Evolutionary conservation across 2,329 filamentous ascomycete genomes (phyloP).

Genomic region (Curvularia spicifera): DNA sequence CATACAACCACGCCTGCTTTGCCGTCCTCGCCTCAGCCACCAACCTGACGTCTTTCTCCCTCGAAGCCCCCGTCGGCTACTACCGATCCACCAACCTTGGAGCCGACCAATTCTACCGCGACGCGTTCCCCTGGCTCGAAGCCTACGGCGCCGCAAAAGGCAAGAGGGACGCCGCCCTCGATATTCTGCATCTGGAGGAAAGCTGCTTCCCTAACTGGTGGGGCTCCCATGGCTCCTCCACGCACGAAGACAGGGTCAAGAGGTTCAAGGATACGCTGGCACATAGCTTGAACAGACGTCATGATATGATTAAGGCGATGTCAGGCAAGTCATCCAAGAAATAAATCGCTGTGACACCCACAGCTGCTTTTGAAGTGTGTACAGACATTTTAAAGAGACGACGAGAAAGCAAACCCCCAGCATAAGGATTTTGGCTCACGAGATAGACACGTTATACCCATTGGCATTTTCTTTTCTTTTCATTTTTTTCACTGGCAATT

Average conservation of each 20-base stretch:
- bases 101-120: slow-evolving; percentile 45
- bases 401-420: no score
- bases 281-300: slow-evolving; percentile 27
- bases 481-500: no score
- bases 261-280: slow-evolving; percentile 28
- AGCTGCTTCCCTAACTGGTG: not conserved
- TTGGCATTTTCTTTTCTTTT: no score
- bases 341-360: no score
- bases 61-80: slow-evolving; percentile 25
- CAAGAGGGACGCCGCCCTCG: slow-evolving; percentile 38
- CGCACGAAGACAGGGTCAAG: slow-evolving; percentile 9
- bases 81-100: slow-evolving; percentile 9
- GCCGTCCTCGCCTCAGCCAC: slow-evolving; percentile 37
- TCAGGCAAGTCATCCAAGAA: not conserved
- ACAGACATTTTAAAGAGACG: no score
- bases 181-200: slow-evolving; percentile 26
- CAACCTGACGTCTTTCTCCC: slow-evolving; percentile 36
- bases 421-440: no score
- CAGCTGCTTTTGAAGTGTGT: no score
- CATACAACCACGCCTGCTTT: slow-evolving; percentile 46
- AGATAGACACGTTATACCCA: no score
- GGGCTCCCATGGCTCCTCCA: no score
- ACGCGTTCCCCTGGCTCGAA: slow-evolving; percentile 48
- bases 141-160: slow-evolving; percentile 37
- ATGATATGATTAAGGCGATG: slow-evolving; percentile 24